A percentile compares a stretch with the other conserved stretches of the same genome.
Evolutionary conservation across 2,329 filamentous ascomycete species (phyloP).

Genomic region (Acrodontium crateriforme): DNA sequence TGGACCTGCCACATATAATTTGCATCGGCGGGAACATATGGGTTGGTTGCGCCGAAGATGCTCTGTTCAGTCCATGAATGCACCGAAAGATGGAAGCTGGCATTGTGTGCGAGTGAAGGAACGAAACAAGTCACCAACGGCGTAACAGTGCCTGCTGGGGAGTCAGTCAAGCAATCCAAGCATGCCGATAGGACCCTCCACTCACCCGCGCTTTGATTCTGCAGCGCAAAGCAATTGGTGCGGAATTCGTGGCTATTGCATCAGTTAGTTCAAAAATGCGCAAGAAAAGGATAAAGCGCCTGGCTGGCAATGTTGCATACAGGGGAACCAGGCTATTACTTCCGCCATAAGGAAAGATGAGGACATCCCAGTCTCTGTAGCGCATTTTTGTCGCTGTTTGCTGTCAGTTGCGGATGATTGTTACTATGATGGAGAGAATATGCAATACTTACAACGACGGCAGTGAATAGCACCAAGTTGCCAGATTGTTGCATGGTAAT

Average conservation of each 20-base stretch:
- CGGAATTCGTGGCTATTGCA: slow-evolving; percentile 78
- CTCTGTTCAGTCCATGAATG: slow-evolving; percentile 53
- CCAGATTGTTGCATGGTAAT: too few relatives aligned
- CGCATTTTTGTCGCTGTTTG: slow-evolving; percentile 47
- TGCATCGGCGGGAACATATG: slow-evolving; percentile 37
- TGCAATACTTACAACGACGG: too few relatives aligned
- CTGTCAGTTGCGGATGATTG: neutral
- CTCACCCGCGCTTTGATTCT: slow-evolving; percentile 2
- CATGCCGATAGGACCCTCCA: too few relatives aligned
- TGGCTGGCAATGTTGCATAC: too few relatives aligned
- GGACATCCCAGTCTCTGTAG: slow-evolving; percentile 74
- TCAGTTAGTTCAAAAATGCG: too few relatives aligned
- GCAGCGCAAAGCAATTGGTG: slow-evolving; percentile 53
- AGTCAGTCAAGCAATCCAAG: too few relatives aligned
- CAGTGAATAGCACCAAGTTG: too few relatives aligned
- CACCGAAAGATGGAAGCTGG: slow-evolving; percentile 57
- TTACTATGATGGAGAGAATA: too few relatives aligned
- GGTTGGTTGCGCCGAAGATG: slow-evolving; percentile 11
- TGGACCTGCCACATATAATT: slow-evolving; percentile 38
- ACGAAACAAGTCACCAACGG: slow-evolving; percentile 51
- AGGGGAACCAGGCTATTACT: slow-evolving; percentile 47
- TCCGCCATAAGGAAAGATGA: slow-evolving; percentile 52
- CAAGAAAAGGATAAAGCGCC: too few relatives aligned
- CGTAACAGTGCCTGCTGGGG: slow-evolving; percentile 2
- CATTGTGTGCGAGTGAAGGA: slow-evolving; percentile 45